Evolutionary conservation across 2,329 filamentous ascomycete genomes (phyloP), one percentile per base, ranked within the genome.

Genomic region (Amauroascus verrucosus): DNA sequence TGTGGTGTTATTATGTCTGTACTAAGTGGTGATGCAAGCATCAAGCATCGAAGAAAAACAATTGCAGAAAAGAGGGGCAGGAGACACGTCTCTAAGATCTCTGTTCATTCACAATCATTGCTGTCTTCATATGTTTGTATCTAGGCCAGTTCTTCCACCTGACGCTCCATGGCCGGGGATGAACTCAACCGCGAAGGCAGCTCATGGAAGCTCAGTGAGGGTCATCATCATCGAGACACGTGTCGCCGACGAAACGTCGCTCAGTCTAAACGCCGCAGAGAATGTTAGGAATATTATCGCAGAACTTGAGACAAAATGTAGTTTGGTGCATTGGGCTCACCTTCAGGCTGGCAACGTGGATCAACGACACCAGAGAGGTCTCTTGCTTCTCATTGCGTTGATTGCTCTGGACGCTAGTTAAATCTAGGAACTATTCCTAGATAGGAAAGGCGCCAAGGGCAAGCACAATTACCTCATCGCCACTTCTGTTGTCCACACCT

Each of bases 71-170:
- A 9, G 46, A 40, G 13, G 16, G 22, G 22, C 13, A 41, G 22
- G 26, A 22, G 30, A 48, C 46, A 54, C 44, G 61, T 69, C 71
- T 66, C 71, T 73, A 61, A 68, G 71, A 74, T 74, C 63, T 74
- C 71, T 73, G 71, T 74, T 74, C 71, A 65, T 57, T 56, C 64
- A 71, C 70, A 71, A 64, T 72, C 71, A 73, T 61, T 53, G 65
- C 66, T 62, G 51, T 53, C 53, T 56, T 49, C 32, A 24, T 52
- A 51, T 26, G n/a, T 24, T 22, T 38, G 30, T 35, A 52, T 53
- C 54, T 44, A 54, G 51, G 61, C 63, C 62, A 65, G 66, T 66
- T 65, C 68, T 68, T 70, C 69, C 68, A 65, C 67, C 64, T 56
- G 57, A 50, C 38, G 26, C 49, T 56, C 33, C 33, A 30, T 52